phyloP scores from a whole-genome alignment of 768 basidiomycete species.

The Suillus placidus region DNA sequence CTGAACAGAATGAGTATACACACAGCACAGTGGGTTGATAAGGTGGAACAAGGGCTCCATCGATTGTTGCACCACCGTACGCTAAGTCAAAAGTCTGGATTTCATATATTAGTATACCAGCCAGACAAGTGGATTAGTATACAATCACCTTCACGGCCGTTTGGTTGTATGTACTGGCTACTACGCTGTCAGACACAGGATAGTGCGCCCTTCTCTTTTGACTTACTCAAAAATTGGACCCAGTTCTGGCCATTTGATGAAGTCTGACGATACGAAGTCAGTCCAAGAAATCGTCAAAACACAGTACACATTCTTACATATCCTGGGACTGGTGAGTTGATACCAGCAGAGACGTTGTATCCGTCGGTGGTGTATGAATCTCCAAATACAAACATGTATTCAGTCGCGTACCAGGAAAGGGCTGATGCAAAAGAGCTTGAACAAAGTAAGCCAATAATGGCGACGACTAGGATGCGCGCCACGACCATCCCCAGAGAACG shows the following conservation, averaged over 20 bases:
- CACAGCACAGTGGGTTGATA: conserved; percentile 54
- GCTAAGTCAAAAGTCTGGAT: conserved; percentile 67
- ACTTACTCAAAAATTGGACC: conserved; percentile 54
- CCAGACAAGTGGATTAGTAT: background rate
- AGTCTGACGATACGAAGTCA: conserved; percentile 39
- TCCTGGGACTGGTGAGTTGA: conserved; percentile 53
- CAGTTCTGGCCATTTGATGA: conserved; percentile 68
- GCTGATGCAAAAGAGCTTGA: conserved; percentile 19
- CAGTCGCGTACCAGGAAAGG: conserved; percentile 52
- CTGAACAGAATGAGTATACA: conserved; percentile 28
- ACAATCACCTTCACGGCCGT: conserved; percentile 48
- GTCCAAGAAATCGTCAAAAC: conserved; percentile 2
- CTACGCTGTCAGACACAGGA: conserved; percentile 9
- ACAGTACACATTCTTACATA: conserved; percentile 40
- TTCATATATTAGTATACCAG: conserved; percentile 5
- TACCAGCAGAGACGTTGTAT: conserved; percentile 59
- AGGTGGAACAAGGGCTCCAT: conserved; percentile 57
- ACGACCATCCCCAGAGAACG: conserved; percentile 17
- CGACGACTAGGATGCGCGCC: conserved; percentile 4
- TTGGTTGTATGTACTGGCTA: conserved; percentile 58
- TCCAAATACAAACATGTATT: conserved; percentile 63
- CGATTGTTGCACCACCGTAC: conserved; percentile 67
- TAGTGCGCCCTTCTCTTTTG: background rate
- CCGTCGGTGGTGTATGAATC: conserved; percentile 66
- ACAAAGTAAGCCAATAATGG: conserved; percentile 11